Base-by-base conservation (phyloP, 345 rosid species). In the Microcos paniculata region DNA sequence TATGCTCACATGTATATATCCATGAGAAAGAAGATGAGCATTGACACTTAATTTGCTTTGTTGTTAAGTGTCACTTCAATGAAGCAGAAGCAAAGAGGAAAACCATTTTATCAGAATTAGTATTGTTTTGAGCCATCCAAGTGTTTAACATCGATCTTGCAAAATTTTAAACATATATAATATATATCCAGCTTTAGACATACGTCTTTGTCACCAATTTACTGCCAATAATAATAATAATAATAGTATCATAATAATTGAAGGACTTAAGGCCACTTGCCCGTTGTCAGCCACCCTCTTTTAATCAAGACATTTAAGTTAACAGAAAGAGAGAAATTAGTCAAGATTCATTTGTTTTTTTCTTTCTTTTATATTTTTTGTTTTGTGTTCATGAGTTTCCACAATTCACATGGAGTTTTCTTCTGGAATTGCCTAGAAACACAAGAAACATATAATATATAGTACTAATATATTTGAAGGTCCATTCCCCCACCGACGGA, bases 381-480 rank as follows among this genome's bases (percentile, higher is more conserved):
- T n/a, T 23, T 57, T 23, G 21, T 28, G 19, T 62, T 58, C 70
- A 62, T 74, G 77, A 74, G 62, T 19, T 30, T n/a, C 40, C 46
- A 62, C 48, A 8, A 31, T 3, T 62, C 77, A 62, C 77, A 74
- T 74, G 77, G 24, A 21, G 48, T 35, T 38, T 9, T 15, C 38
- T 16, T 4, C 1, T 35, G 6, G 6, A 51, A 12, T 49, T 33
- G 61, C 30, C 31, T 46, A 33, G 61, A 30, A 40, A 13, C 31
- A 48, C 67, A 73, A 51, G 70, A 46, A 46, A 61, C 70, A 16
- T 21, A 48, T n/a, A n/a, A n/a, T n/a, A n/a, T n/a, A n/a, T n/a
- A n/a, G n/a, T n/a, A n/a, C n/a, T n/a, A n/a, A n/a, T n/a, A n/a
- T n/a, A n/a, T 45, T 73, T 46, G 31, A 73, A 45, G 68, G 77